Conservation (phyloP, 345 rosid genomes). For the Hibiscus mutabilis region DNA sequence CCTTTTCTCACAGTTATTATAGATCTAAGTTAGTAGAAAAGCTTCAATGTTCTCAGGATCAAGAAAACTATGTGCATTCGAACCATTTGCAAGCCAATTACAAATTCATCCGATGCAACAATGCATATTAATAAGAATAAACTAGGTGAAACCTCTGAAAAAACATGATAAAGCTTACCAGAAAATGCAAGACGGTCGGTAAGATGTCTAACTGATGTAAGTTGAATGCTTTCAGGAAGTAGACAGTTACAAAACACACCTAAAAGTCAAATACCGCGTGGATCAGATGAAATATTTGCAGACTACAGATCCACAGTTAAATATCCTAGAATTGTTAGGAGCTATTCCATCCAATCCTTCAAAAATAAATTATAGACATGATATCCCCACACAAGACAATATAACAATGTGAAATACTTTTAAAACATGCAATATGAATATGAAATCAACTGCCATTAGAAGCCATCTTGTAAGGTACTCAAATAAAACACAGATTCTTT, state of each 20-base stretch:
- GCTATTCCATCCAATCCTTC: constrained; percentile 1
- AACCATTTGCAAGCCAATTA: not conserved
- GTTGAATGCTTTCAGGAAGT: constrained; percentile 83
- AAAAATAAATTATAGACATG: not conserved
- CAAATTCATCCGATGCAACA: not conserved
- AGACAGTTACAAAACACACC: constrained; percentile 91
- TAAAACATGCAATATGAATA: constrained; percentile 3
- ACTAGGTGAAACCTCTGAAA: not conserved
- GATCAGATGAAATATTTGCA: constrained; percentile 18
- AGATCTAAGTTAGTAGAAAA: not conserved
- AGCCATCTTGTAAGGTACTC: not conserved
- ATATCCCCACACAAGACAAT: not conserved
- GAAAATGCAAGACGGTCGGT: constrained; percentile 62
- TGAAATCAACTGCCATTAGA: not conserved
- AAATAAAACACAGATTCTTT: not conserved
- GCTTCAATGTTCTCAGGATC: not conserved
- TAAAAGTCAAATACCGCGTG: constrained; percentile 32
- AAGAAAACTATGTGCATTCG: not conserved
- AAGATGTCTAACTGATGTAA: constrained; percentile 68
- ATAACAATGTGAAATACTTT: not conserved
- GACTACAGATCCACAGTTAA: not conserved
- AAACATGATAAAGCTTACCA: constrained; percentile 36
- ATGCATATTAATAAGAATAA: not conserved
- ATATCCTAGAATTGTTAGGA: not conserved
- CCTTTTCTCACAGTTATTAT: no score